Percentiles rank a stretch among this genome's conserved stretches.
phyloP scores from a whole-genome alignment of 2,329 filamentous ascomycete genomes.

The Fusarium pseudograminearum region DNA sequence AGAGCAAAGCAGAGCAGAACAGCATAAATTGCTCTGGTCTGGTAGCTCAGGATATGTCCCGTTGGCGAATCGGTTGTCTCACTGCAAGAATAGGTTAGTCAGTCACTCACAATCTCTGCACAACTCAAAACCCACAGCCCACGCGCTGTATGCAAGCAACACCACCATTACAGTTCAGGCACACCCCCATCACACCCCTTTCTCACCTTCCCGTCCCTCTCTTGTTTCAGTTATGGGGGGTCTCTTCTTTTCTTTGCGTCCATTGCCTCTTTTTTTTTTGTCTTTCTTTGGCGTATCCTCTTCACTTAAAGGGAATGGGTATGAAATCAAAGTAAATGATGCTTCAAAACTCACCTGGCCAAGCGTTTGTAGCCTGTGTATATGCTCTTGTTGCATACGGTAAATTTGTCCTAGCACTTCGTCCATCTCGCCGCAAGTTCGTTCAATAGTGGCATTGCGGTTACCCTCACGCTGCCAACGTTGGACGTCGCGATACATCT shows the following conservation, averaged over 20 bases:
- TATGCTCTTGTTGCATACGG: constrained; percentile 59
- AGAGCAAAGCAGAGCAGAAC: not conserved
- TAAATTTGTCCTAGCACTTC: constrained; percentile 72
- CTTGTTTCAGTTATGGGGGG: constrained; percentile 22
- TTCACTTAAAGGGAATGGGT: constrained; percentile 10
- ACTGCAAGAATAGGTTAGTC: constrained; percentile 32
- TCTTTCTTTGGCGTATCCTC: constrained; percentile 2
- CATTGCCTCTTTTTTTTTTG: not conserved
- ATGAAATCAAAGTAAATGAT: constrained; percentile 7
- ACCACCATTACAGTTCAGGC: constrained; percentile 34
- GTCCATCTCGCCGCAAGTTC: constrained; percentile 75
- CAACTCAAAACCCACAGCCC: constrained; percentile 28
- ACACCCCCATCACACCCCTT: constrained; percentile 40
- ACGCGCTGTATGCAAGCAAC: constrained; percentile 41
- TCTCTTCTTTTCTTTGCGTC: constrained; percentile 12
- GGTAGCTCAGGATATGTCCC: constrained; percentile 21
- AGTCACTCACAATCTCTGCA: constrained; percentile 29
- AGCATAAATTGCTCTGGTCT: constrained; percentile 32
- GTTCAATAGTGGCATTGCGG: constrained; percentile 77
- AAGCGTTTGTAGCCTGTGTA: constrained; percentile 52
- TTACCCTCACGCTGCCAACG: constrained; percentile 84
- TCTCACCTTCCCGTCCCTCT: constrained; percentile 33
- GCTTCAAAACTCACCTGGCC: constrained; percentile 38
- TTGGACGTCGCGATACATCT: constrained; percentile 79
- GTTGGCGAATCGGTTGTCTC: constrained; percentile 25